Conservation (phyloP, 2,329 filamentous ascomycete genomes). For the Lachnellula hyalina region DNA sequence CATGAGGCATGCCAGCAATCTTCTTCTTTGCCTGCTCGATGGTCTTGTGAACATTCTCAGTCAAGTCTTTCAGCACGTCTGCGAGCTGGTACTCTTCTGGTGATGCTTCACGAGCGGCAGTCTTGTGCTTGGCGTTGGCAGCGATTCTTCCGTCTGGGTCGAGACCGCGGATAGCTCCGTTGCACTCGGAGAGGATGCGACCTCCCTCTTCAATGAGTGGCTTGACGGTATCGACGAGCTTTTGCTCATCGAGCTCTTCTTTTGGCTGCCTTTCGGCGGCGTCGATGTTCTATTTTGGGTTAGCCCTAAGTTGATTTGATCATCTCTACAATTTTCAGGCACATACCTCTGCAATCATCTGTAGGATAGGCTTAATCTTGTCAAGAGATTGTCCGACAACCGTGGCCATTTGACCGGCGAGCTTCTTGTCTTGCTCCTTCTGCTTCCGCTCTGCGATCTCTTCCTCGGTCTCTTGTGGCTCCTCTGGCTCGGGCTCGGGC, state of each 20-base stretch:
- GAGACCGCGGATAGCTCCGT: constrained; percentile 78
- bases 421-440: constrained; percentile 63
- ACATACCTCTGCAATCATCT: constrained; percentile 70
- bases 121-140: constrained; percentile 76
- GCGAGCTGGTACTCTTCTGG: constrained; percentile 82
- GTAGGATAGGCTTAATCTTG: constrained; percentile 77
- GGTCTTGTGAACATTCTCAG: constrained; percentile 70
- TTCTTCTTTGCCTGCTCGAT: constrained; percentile 87
- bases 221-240: constrained; percentile 78
- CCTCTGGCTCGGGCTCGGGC: constrained; percentile 37
- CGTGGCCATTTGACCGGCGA: constrained; percentile 68
- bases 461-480: constrained; percentile 51
- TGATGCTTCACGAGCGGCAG: constrained; percentile 67
- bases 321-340: not conserved
- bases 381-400: constrained; percentile 77
- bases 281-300: constrained; percentile 61
- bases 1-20: constrained; percentile 86
- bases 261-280: constrained; percentile 73
- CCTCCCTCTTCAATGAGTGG: constrained; percentile 84
- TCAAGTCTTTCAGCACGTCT: constrained; percentile 80
- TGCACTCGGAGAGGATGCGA: constrained; percentile 77
- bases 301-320: constrained; percentile 11
- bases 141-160: constrained; percentile 86
- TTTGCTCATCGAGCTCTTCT: constrained; percentile 86
- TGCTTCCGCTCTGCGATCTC: constrained; percentile 51